Evolutionary conservation across 345 rosid genomes (phyloP).

Genomic region (Diplotaxis tenuifolia): DNA sequence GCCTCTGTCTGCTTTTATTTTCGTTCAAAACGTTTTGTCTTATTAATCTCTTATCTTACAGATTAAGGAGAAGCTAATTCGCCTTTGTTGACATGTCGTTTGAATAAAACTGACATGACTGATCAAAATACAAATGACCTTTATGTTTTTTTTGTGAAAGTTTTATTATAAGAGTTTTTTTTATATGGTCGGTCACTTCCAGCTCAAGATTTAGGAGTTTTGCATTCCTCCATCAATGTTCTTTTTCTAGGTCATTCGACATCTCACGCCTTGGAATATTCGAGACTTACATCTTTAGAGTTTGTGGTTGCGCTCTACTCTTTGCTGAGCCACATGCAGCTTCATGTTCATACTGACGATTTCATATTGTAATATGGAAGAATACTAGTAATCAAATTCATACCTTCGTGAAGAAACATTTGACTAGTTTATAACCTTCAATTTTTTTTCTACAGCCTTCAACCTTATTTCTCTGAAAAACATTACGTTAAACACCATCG

Average conservation of each 20-base stretch:
- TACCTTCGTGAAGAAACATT: neutral
- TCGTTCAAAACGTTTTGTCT: neutral
- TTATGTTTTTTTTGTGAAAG: neutral
- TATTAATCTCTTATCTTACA: constrained; percentile 1
- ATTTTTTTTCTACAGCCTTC: neutral
- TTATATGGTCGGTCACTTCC: neutral
- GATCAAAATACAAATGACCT: neutral
- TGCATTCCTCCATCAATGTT: neutral
- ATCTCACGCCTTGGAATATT: neutral
- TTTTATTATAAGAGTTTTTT: neutral
- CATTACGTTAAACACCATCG: neutral
- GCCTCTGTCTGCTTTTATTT: constrained; percentile 4
- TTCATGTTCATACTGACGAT: neutral
- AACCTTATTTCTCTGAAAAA: neutral
- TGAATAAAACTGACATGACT: neutral
- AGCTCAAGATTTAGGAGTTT: neutral
- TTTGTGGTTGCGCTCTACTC: neutral
- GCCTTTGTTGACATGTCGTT: no score
- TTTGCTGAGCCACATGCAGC: neutral
- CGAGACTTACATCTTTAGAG: neutral
- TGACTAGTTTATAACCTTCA: neutral
- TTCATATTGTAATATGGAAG: neutral
- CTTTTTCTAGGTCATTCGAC: neutral
- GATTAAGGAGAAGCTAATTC: neutral
- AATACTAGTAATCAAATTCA: neutral